Base-by-base conservation (phyloP, 2,329 filamentous ascomycete genomes). In the Chrysoporthe cubensis region DNA sequence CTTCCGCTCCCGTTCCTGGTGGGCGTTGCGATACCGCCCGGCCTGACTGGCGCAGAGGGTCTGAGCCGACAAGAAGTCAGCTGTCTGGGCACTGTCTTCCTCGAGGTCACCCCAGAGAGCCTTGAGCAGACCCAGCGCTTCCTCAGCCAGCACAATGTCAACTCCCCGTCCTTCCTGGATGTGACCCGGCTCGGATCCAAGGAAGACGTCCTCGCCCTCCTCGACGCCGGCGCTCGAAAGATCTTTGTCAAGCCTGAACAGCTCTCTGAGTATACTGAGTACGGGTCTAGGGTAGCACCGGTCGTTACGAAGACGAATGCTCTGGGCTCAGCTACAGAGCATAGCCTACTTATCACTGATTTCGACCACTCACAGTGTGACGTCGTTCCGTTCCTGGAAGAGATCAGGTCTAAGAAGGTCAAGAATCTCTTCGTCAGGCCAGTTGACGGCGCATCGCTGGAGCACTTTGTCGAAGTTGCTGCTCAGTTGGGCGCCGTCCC, bases 221-320 rank as follows among this genome's bases (percentile, higher is more conserved):
- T 99, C 66, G 92, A 99, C 77, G 87, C 89, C 71, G 96, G 96
- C 69, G 93, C 94, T 7, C 87, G 89, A 64, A 96, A 91, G 77
- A 90, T 96, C 70, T 96, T 98, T 77, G 91, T 97, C 62, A 86
- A 86, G 21, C 86, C 89, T 60, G 84, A 89, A 66, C 91, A 93
- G 76, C 82, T 96, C 64, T 82, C 83, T 9, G 80, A 84, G 63
- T 86, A 87, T 68, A 78, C 82, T 60, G 83, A 85, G 71, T 88
- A 87, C 71, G 86, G 84, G 56, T 80, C 83, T 56, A 82, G 88
- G 67, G 83, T 90, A 37, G 81, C 86, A 26, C 85, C 87, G 2
- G 79, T 81, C 32, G 80, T 87, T 14, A 79, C 79, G 14, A 81
- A 69, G 14, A 66, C 66, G 66, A 71, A 70, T 37, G 65, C 72